Evolutionary conservation across 2,329 filamentous ascomycete genomes (phyloP).

Genomic region (Cordyceps fumosorosea): DNA sequence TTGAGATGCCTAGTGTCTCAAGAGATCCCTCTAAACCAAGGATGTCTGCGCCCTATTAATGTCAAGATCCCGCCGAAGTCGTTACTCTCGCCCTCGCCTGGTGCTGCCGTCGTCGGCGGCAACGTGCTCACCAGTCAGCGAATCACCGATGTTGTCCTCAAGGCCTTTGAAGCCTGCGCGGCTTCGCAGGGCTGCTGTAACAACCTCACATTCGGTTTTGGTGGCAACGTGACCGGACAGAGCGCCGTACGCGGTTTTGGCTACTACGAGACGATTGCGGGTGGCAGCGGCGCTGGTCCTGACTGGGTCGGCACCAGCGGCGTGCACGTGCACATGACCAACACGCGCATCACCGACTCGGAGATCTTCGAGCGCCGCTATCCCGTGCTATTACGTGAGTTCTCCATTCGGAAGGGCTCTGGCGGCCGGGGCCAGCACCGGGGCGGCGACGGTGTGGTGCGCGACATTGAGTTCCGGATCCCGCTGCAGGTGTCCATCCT

Average conservation of each 20-base stretch:
- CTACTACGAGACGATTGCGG: constrained; percentile 55
- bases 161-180: constrained; percentile 72
- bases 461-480: constrained; percentile 74
- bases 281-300: constrained; percentile 64
- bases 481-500: constrained; percentile 72
- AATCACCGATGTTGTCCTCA: constrained; percentile 43
- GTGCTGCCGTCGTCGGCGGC: constrained; percentile 74
- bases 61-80: constrained; percentile 67
- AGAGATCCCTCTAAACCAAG: constrained; percentile 79
- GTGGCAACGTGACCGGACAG: constrained; percentile 33
- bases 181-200: constrained; percentile 77
- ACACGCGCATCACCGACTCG: constrained; percentile 63
- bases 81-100: constrained; percentile 68
- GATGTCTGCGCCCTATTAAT: constrained; percentile 68
- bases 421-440: constrained; percentile 59
- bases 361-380: constrained; percentile 48
- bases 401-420: constrained; percentile 56
- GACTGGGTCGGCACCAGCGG: constrained; percentile 37
- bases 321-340: constrained; percentile 57
- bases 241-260: constrained; percentile 35
- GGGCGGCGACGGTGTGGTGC: constrained; percentile 67
- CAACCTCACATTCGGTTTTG: constrained; percentile 78
- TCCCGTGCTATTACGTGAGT: constrained; percentile 66
- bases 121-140: constrained; percentile 55
- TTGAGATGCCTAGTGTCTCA: constrained; percentile 71